Evolutionary conservation across 345 rosid species (phyloP).

Genomic region (Moricandia arvensis): DNA sequence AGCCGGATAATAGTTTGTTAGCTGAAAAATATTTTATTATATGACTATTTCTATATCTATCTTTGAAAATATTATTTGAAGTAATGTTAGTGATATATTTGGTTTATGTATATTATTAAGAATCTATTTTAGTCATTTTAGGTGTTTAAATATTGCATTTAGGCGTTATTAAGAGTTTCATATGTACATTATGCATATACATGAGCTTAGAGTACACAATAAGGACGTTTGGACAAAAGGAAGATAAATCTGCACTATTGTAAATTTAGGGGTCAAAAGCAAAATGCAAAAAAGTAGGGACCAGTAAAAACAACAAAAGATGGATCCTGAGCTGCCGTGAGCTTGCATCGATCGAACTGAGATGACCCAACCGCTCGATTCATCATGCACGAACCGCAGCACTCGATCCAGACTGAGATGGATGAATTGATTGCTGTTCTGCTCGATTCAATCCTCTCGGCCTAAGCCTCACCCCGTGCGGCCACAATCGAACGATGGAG

Average conservation of each 20-base stretch:
- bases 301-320: background rate
- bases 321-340: background rate
- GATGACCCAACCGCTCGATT: background rate
- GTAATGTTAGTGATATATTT: background rate
- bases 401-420: background rate
- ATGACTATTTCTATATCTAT: background rate
- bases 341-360: background rate
- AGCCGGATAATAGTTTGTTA: background rate
- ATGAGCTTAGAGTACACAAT: background rate
- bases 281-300: background rate
- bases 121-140: background rate
- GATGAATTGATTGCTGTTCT: background rate
- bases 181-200: background rate
- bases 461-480: background rate
- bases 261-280: too few species aligned
- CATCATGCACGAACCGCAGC: background rate
- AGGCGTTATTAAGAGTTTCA: background rate
- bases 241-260: background rate
- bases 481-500: background rate
- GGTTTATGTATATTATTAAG: background rate
- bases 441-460: background rate
- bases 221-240: background rate
- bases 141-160: background rate
- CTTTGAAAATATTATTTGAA: too few species aligned
- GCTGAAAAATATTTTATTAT: background rate